Evolutionary conservation across 2,329 filamentous ascomycete species (phyloP), one percentile per base, ranked within the genome.

Genomic region (Atkinsonella hypoxylon): DNA sequence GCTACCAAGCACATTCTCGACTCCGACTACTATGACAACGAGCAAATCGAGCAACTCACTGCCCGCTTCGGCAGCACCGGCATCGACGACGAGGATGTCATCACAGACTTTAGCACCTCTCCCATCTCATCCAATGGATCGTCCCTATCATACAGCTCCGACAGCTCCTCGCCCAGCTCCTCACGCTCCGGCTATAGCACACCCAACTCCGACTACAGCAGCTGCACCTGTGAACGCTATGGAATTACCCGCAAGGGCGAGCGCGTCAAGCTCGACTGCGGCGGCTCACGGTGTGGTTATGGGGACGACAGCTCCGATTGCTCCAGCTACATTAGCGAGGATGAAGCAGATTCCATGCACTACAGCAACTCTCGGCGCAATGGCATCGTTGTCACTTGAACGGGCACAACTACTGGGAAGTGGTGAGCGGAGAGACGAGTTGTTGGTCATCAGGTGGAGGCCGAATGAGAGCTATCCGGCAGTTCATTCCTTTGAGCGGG

Each of bases 241-340:
- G 91, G 90, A 61, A 95, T 97, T 75, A 96, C 90, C 57, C 87
- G 89, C 72, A 83, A 85, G 68, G 89, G 90, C 64, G 86, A 94
- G 69, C 84, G 90, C 63, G 86, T 97, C 78, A 93, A 91, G 79
- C 82, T 96, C 68, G 90, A 96, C 79, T 97, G 91, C 65, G 89
- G 89, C 60, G 91, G 91, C 59, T 76, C 82, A 55, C 84, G 88
- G 66, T 96, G 91, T 71, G 87, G 88, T 63, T 93, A 87, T 72
- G 79, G 78, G 57, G 83, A 87, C 62, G 81, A 85, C 54, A 79
- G 76, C 55, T 78, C 74, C 49, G 78, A 80, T 51, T 88, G 83
- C 75, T 89, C 82, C 58, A 85, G 78, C 60, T 83, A 83, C 59
- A 71, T 59, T 53, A 72, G 63, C 61, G 82, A 84, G 56, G 79